Conservation (phyloP, 371 early-diverging fungal genomes). For the Apophysomyces elegans region DNA sequence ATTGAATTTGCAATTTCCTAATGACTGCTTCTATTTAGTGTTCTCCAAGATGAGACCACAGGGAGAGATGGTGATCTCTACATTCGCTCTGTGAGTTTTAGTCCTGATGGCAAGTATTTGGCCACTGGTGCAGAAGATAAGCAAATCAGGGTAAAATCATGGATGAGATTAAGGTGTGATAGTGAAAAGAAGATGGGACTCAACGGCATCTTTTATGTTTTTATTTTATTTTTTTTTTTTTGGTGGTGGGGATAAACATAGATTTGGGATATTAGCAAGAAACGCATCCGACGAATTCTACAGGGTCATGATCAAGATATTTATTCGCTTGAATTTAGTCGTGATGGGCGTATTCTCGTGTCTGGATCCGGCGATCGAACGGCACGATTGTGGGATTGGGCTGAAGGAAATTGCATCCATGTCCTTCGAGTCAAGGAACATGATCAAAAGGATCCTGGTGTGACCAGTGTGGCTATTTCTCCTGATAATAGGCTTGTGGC, state of each 20-base stretch:
- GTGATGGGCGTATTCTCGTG: constrained; percentile 86
- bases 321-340: constrained; percentile 91
- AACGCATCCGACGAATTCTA: constrained; percentile 65
- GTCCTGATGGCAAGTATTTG: constrained; percentile 89
- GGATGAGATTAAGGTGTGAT: too few relatives aligned
- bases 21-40: constrained; percentile 40
- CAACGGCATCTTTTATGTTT: neutral
- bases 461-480: constrained; percentile 89
- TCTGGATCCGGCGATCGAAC: constrained; percentile 94
- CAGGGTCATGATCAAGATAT: constrained; percentile 94
- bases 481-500: constrained; percentile 74
- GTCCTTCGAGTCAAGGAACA: constrained; percentile 76
- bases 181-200: too few relatives aligned
- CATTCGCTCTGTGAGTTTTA: constrained; percentile 96
- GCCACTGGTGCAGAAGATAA: constrained; percentile 98
- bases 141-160: constrained; percentile 74
- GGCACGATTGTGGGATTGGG: constrained; percentile 83
- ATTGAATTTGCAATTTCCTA: neutral
- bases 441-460: constrained; percentile 84
- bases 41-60: constrained; percentile 77
- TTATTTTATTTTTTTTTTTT: neutral
- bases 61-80: constrained; percentile 85
- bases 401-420: constrained; percentile 68
- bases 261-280: constrained; percentile 74
- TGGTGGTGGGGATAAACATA: constrained; percentile 13